Evolutionary conservation across 768 basidiomycete species (phyloP), one percentile per base, ranked within the genome.

Genomic region (Pleurotus tuber-regium): DNA sequence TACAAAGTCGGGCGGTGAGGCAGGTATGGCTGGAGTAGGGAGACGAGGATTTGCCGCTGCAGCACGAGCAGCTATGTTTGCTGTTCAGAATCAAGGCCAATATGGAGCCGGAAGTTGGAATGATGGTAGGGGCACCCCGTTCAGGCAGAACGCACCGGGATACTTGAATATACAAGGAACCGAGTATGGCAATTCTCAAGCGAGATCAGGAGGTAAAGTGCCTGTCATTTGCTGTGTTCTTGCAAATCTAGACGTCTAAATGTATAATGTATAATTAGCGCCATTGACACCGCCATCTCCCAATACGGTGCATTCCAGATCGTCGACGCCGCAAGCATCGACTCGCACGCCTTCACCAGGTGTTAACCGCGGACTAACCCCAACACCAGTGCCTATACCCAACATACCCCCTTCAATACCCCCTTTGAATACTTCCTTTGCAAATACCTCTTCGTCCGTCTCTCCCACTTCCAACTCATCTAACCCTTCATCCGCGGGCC

Each of bases 21-120:
- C 88, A 7, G 88, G 89, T 1, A 94, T 95, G 92, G 92, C 92
- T 0, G 92, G 92, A 7, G 91, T 95, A 5, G 92, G 92, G 6
- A 73, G 92, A 54, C 72, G 92, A 57, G 92, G 89, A 6, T 57
- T 57, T 48, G 79, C 78, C 0, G 83, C 84, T 10, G 83, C 77
- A 8, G 77, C 82, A 31, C 76, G 73, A 24, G 78, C 79, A 0
- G 82, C 82, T 6, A 70, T 83, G 74, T 68, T 76, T 54, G 52
- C 70, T 28, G 14, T 63, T 4, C 49, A 54, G 26, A 9, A 43
- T n/a, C 26, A 52, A 43, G 18, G 30, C 6, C 29, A 18, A 14
- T 35, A 35, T 35, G 46, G 56, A 40, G 52, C 29, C 51, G 48
- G 7, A 21, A 47, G 43, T 43, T 43, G 49, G 57, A 42, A 33